These are phyloP conservation scores for Apiotrichum montevideense DNA, from an alignment of 1,284 basidiomycete species.

Conservation along the genomic window DNA sequence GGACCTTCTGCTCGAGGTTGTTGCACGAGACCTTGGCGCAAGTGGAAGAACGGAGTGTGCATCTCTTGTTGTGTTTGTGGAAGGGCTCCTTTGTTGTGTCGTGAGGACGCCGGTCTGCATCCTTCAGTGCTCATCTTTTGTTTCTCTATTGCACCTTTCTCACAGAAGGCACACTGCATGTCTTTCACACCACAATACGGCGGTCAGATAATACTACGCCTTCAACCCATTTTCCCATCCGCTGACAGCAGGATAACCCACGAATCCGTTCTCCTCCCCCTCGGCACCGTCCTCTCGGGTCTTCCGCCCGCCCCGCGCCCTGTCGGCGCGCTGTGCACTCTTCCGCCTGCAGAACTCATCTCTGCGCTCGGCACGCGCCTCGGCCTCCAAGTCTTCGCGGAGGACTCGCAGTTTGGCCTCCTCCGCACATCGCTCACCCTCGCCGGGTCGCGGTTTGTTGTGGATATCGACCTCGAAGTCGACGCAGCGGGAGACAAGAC, in stretches of 20 bases:
- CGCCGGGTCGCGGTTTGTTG: constrained; percentile 37
- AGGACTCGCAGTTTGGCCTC: constrained; percentile 42
- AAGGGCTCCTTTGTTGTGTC: too few relatives aligned
- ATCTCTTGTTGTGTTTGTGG: too few relatives aligned
- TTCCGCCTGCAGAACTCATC: constrained; percentile 30
- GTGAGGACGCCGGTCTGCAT: too few relatives aligned
- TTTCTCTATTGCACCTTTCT: too few relatives aligned
- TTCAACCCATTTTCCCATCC: too few relatives aligned
- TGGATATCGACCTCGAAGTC: constrained; percentile 40
- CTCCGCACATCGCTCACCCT: constrained; percentile 35
- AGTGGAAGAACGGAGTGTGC: too few relatives aligned
- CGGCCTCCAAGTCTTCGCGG: constrained; percentile 35
- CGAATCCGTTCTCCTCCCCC: constrained; percentile 25
- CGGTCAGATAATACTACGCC: too few relatives aligned
- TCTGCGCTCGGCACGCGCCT: constrained; percentile 23
- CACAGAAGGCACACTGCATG: too few relatives aligned
- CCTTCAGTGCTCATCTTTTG: too few relatives aligned
- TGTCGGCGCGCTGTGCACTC: constrained; percentile 14
- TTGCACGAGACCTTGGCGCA: too few relatives aligned
- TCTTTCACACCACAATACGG: too few relatives aligned
- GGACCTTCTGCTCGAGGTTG: too few relatives aligned
- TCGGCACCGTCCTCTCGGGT: constrained; percentile 14
- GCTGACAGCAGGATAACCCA: constrained; percentile 23
- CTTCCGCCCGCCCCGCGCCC: constrained; percentile 12
- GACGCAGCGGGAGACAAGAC: constrained; percentile 25